These are phyloP conservation scores for Thalia dealbata DNA, from an alignment of 176 grass and related monocot species.

Conservation along the genomic window DNA sequence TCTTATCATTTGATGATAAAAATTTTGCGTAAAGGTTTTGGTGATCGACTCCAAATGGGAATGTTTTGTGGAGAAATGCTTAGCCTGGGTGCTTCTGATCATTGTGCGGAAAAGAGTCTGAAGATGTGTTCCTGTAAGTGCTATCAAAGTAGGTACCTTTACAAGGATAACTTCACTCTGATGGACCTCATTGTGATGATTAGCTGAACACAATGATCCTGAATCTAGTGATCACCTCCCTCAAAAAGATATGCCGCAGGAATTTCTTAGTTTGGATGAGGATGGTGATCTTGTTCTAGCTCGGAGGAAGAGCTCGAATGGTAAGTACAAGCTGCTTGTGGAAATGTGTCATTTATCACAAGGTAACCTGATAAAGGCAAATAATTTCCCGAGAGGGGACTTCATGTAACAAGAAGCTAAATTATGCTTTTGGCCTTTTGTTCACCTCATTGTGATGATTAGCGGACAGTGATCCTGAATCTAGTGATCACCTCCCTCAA, in stretches of 20 bases:
- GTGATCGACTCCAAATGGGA: neutral
- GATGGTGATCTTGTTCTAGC: conserved; percentile 72
- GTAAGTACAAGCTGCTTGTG: conserved; percentile 7
- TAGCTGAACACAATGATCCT: neutral
- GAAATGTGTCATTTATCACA: neutral
- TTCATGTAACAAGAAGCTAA: too few relatives aligned
- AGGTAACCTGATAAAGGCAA: too few relatives aligned
- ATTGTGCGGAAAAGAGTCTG: neutral
- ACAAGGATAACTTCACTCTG: neutral
- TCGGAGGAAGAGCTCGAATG: conserved; percentile 27
- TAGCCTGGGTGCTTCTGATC: neutral
- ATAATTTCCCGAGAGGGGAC: too few relatives aligned
- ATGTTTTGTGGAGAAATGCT: neutral
- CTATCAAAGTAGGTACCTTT: neutral
- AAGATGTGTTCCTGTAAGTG: neutral
- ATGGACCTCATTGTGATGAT: neutral
- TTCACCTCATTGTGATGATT: neutral
- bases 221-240: neutral
- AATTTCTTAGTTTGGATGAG: conserved; percentile 36
- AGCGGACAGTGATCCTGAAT: neutral
- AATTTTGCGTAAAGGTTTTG: neutral
- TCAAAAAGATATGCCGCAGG: conserved; percentile 12
- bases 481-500: neutral
- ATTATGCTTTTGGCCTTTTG: too few relatives aligned
- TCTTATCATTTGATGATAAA: neutral